Evolutionary conservation across 768 basidiomycete species (phyloP), one percentile per base, ranked within the genome.

Genomic region (Pulveroboletus sp.): DNA sequence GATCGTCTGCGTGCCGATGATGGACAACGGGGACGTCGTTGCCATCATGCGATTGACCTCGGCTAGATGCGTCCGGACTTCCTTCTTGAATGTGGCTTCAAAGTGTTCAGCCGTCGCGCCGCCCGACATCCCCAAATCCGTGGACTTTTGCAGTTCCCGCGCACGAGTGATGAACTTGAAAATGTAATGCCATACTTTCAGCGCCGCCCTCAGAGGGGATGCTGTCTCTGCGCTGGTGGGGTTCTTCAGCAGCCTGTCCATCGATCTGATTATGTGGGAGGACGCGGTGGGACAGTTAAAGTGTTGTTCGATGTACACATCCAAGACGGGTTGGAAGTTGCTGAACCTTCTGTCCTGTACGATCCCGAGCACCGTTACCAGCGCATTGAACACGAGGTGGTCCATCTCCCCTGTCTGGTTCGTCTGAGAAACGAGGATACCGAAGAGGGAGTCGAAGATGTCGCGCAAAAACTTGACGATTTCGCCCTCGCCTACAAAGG

Each of bases 101-200:
- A 94, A 73, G 67, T 93, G 89, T 54, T 93, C 90, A 8, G 86
- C 83, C 0, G 91, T 93, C 2, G 86, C 82, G 11, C 85, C 89
- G 11, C 83, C 83, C 22, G 85, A 84, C 73, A 89, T 83, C 1
- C 85, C 85, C 20, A 85, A 64, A 51, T 93, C 90, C 61, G 85
- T 86, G 6, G 76, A 73, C 66, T 90, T 90, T 66, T 95, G 93
- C 38, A 95, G 66, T 60, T 93, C 91, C 30, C 93, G 76, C 3
- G 93, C 86, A n/a, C 89, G 80, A 14, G 89, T 83, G 61, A 96
- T 88, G 69, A 98, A 91, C 64, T 89, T 90, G 81, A 97, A 91
- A 58, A 98, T 83, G 63, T 94, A 92, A 62, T 93, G 88, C 93
- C 93, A 95, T 26, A 97, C 95, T 67, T 97, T 97, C 52, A 98